Conservation (phyloP, 148 eudicot species). For the Drosera capensis region DNA sequence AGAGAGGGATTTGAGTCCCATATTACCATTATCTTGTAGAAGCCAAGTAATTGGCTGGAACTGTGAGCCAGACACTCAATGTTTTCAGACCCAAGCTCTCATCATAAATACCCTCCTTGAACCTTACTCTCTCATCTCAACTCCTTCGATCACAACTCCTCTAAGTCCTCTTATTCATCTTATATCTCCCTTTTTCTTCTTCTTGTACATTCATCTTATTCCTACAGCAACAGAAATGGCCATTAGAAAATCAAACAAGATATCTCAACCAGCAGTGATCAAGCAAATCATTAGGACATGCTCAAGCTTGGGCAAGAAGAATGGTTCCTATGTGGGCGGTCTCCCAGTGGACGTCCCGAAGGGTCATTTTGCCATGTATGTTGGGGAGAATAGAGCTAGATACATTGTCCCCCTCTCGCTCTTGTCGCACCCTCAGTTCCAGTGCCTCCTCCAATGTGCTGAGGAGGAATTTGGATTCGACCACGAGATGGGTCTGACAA, state of each 20-base stretch:
- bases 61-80: too few species aligned
- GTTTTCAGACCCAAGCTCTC: too few species aligned
- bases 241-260: constrained; percentile 36
- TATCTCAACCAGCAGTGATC: constrained; percentile 42
- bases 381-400: constrained; percentile 61
- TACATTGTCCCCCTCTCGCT: constrained; percentile 72
- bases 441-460: constrained; percentile 47
- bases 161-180: too few species aligned
- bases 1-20: too few species aligned
- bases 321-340: constrained; percentile 32
- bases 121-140: too few species aligned
- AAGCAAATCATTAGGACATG: constrained; percentile 72
- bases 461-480: constrained; percentile 86
- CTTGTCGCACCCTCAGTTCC: constrained; percentile 57
- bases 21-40: too few species aligned
- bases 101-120: too few species aligned
- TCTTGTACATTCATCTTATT: too few species aligned
- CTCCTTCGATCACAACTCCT: too few species aligned
- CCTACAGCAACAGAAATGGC: constrained; percentile 18
- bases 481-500: constrained; percentile 72
- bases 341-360: constrained; percentile 74
- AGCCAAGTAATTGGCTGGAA: too few species aligned
- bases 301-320: constrained; percentile 61
- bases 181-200: too few species aligned
- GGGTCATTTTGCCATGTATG: constrained; percentile 82